Evolutionary conservation across 2,329 filamentous ascomycete genomes (phyloP).

Genomic region (Orbilia ellipsospora): DNA sequence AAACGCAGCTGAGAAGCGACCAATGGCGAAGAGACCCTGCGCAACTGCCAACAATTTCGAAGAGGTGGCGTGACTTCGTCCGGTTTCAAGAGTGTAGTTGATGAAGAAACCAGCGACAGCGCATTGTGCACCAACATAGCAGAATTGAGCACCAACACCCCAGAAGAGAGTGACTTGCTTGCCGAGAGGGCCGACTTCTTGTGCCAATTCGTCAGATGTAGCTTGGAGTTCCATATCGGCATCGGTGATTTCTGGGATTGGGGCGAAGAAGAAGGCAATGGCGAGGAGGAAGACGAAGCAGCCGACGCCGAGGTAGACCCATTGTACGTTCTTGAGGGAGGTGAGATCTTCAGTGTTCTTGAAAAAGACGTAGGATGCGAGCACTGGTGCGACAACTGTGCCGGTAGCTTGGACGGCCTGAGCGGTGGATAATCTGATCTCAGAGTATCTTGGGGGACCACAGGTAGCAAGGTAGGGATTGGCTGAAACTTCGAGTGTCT

Average conservation of each 20-base stretch:
- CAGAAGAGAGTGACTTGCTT: slow-evolving; percentile 73
- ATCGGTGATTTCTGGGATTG: slow-evolving; percentile 67
- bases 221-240: slow-evolving; percentile 71
- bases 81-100: slow-evolving; percentile 65
- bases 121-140: slow-evolving; percentile 71
- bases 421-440: slow-evolving; percentile 70
- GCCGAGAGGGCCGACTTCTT: slow-evolving; percentile 64
- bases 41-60: slow-evolving; percentile 70
- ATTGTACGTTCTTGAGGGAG: slow-evolving; percentile 72
- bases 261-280: slow-evolving; percentile 70
- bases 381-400: slow-evolving; percentile 68
- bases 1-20: slow-evolving; percentile 69
- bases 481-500: slow-evolving; percentile 70
- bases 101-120: slow-evolving; percentile 68
- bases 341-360: slow-evolving; percentile 66
- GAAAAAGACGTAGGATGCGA: slow-evolving; percentile 73
- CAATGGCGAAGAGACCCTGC: slow-evolving; percentile 71
- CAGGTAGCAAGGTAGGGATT: slow-evolving; percentile 69
- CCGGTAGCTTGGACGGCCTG: slow-evolving; percentile 71
- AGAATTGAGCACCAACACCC: slow-evolving; percentile 72
- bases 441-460: slow-evolving; percentile 70
- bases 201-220: slow-evolving; percentile 60
- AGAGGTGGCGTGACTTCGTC: slow-evolving; percentile 61
- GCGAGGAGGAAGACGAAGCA: slow-evolving; percentile 70
- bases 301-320: slow-evolving; percentile 73